These are phyloP conservation scores for Clitoria ternatea DNA, from an alignment of 306 rosid species.

Conservation along the genomic window DNA sequence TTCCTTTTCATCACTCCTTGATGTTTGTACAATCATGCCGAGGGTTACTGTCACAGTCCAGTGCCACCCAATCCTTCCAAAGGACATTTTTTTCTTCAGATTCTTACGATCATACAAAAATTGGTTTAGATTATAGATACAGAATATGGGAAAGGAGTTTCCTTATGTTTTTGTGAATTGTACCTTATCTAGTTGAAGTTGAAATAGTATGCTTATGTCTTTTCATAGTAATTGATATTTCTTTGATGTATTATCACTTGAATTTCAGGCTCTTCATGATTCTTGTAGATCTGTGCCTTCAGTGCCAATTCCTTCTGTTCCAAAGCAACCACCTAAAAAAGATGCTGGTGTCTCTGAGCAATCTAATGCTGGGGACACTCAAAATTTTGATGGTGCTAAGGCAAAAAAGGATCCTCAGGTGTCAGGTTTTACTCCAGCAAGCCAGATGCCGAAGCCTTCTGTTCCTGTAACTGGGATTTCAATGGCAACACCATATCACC, in stretches of 20 bases:
- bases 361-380: constrained; percentile 45
- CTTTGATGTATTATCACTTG: constrained; percentile 17
- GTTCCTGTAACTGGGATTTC: constrained; percentile 62
- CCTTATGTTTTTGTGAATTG: neutral
- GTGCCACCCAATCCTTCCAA: neutral
- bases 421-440: constrained; percentile 37
- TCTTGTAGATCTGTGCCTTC: constrained; percentile 50
- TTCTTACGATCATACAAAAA: neutral
- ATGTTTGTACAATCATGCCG: constrained; percentile 5
- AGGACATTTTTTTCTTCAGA: neutral
- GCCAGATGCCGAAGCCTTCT: constrained; percentile 69
- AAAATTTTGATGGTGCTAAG: constrained; percentile 37
- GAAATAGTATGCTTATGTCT: neutral
- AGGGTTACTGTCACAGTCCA: neutral
- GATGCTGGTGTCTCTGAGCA: constrained; percentile 51
- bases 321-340: constrained; percentile 68
- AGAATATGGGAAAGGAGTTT: neutral
- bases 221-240: neutral
- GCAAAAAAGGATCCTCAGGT: constrained; percentile 53
- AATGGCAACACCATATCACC: constrained; percentile 59
- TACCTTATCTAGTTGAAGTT: constrained; percentile 10
- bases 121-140: neutral
- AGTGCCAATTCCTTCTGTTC: constrained; percentile 58
- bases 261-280: constrained; percentile 65
- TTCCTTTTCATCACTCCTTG: neutral